These are phyloP conservation scores for Dendrobium chrysotoxum DNA, from an alignment of 106 monocot species.

Conservation along the genomic window DNA sequence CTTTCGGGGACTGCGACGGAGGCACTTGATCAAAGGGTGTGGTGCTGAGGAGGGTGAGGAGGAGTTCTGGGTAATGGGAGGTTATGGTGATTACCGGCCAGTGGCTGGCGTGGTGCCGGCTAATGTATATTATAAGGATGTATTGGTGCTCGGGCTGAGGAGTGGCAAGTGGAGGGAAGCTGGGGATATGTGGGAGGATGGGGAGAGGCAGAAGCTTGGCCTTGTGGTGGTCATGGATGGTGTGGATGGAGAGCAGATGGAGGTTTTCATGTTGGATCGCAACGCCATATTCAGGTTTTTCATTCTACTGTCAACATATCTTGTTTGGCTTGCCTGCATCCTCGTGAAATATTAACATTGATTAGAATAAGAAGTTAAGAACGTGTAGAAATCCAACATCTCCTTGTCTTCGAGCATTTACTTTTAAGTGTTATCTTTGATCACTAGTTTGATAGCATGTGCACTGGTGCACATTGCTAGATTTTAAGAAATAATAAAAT, in stretches of 20 bases:
- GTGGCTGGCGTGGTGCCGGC: slow-evolving; percentile 61
- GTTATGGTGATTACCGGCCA: slow-evolving; percentile 61
- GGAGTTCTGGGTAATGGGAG: slow-evolving; percentile 97
- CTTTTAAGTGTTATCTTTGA: too few relatives aligned
- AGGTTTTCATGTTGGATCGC: slow-evolving; percentile 69
- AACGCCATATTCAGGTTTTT: slow-evolving; percentile 64
- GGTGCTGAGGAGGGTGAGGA: slow-evolving; percentile 10
- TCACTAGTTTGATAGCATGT: too few relatives aligned
- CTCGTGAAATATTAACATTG: neutral
- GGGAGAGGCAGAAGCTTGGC: slow-evolving; percentile 67
- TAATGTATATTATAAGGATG: slow-evolving; percentile 68
- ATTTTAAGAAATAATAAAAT: too few relatives aligned
- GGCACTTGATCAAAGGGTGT: neutral
- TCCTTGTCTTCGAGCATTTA: too few relatives aligned
- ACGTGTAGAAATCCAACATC: neutral
- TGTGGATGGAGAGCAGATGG: slow-evolving; percentile 24
- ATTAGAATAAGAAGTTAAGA: neutral
- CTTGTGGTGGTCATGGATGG: slow-evolving; percentile 44
- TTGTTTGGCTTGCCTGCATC: neutral
- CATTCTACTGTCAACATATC: neutral
- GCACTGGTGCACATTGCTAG: too few relatives aligned
- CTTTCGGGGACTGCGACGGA: slow-evolving; percentile 6
- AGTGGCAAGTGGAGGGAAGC: slow-evolving; percentile 72
- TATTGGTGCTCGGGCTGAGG: slow-evolving; percentile 50
- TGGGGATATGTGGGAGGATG: slow-evolving; percentile 76